These are phyloP conservation scores for Lolium perenne DNA, from an alignment of 176 grass and related monocot genomes.

Conservation along the genomic window DNA sequence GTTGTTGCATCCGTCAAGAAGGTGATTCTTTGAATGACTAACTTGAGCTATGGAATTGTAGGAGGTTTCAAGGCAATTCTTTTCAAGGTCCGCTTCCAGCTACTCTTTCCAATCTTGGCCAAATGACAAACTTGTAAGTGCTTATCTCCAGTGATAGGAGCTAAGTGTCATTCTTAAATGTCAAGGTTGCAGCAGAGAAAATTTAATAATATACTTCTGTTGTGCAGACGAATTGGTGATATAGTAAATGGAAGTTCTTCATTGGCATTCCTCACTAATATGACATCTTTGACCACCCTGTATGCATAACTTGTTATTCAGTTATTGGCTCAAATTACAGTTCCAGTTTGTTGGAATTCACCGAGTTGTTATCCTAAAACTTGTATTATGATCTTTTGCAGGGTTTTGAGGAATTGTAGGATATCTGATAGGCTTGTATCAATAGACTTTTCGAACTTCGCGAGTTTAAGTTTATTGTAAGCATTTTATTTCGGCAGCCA, in stretches of 20 bases:
- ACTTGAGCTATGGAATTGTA: slow-evolving; percentile 43
- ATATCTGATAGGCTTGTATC: slow-evolving; percentile 68
- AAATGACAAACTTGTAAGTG: slow-evolving; percentile 43
- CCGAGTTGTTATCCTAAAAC: not conserved
- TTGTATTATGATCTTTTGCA: slow-evolving; percentile 38
- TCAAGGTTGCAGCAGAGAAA: not conserved
- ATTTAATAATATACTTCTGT: not conserved
- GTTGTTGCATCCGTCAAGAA: slow-evolving; percentile 20
- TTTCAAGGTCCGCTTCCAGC: slow-evolving; percentile 76
- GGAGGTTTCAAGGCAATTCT: slow-evolving; percentile 78
- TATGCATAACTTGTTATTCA: slow-evolving; percentile 34
- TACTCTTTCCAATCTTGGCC: slow-evolving; percentile 62
- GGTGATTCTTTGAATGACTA: not conserved
- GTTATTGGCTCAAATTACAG: not conserved
- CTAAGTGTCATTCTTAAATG: not conserved
- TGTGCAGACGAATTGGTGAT: slow-evolving; percentile 32
- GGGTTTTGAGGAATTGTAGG: slow-evolving; percentile 77
- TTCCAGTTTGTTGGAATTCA: not conserved
- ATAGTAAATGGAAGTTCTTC: slow-evolving; percentile 57
- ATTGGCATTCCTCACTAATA: slow-evolving; percentile 59
- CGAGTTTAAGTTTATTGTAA: slow-evolving; percentile 56
- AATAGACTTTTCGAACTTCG: slow-evolving; percentile 58
- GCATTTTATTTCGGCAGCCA: not conserved
- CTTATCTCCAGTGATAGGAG: not conserved
- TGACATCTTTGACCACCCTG: slow-evolving; percentile 70